Base-by-base conservation (phyloP, 1,139 yeast genomes). In the Saccharomycopsis phalli region DNA sequence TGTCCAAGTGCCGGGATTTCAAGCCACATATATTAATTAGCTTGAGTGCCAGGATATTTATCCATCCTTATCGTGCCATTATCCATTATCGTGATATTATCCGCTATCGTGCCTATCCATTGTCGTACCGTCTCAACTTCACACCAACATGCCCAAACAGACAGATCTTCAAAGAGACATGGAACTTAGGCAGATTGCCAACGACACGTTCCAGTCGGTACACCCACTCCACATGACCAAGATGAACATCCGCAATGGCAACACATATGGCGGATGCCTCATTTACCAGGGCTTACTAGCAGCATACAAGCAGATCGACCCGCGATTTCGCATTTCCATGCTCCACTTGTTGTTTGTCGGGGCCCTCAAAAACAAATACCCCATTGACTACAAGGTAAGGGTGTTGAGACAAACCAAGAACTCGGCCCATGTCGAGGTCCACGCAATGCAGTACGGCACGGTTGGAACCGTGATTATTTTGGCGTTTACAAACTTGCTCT, bases 341-440 rank as follows among this genome's bases (percentile, higher is more conserved):
- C 4, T 26, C 16, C 45, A 42, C 21, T 25, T 22, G 19, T 29
- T 29, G 18, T 42, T 42, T 32, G 8, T 42, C 4, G 28, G 25
- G 7, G 40, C 34, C 13, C 37, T 28, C 6, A 13, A 17, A 11
- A 11, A 19, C 4, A 17, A 23, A 11, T 16, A 10, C 10, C n/a
- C 4, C 4, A 22, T 30, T 14, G 18, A 8, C 11, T 42, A 38
- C 21, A 14, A 18, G 6, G 37, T 37, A 14, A 10, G 10, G n/a
- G 26, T 32, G 3, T 27, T 42, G 3, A 21, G 42, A n/a, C 40
- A 42, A 21, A 36, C 42, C n/a, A 38, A 42, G n/a, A n/a, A 31
- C 16, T 17, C 32, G 4, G 31, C 29, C 14, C 42, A 42, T 21
- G 20, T 39, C 5, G 35, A 35, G 22, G 40, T 42, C n/a, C 30